phyloP scores from a whole-genome alignment of 805 yeast genomes.

The Maudiozyma serrabonitensis region DNA sequence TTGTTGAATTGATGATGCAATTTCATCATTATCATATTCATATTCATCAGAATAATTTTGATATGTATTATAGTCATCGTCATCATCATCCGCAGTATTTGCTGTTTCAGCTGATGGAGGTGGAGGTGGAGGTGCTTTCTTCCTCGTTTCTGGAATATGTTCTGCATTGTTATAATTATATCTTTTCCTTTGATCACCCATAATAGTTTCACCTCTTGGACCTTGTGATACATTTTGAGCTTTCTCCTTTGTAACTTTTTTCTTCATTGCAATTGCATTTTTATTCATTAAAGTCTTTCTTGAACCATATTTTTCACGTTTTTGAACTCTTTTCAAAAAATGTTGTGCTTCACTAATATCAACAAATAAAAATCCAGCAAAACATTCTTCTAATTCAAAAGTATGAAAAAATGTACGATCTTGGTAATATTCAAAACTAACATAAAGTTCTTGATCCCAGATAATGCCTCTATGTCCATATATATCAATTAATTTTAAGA shows the following conservation, averaged over 20 bases:
- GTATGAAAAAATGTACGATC: constrained; percentile 92
- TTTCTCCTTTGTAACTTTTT: constrained; percentile 44
- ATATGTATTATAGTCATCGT: constrained; percentile 1
- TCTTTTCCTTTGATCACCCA: constrained; percentile 25
- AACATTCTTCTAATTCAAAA: constrained; percentile 86
- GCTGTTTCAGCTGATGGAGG: constrained; percentile 28
- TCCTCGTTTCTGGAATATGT: constrained; percentile 26
- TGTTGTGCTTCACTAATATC: constrained; percentile 82
- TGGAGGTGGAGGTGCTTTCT: constrained; percentile 37
- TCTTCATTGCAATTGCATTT: constrained; percentile 75
- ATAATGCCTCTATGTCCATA: constrained; percentile 74
- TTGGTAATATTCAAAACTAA: constrained; percentile 81
- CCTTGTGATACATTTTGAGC: constrained; percentile 59
- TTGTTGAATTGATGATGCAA: constrained; percentile 8
- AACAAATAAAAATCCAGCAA: constrained; percentile 78
- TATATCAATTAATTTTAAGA: constrained; percentile 81
- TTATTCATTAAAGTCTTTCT: constrained; percentile 79
- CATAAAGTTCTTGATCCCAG: constrained; percentile 95
- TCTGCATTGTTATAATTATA: constrained; percentile 21
- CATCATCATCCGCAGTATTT: constrained; percentile 4
- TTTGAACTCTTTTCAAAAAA: constrained; percentile 66
- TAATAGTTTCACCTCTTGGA: constrained; percentile 34
- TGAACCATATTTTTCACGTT: constrained; percentile 74
- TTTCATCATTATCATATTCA: not conserved
- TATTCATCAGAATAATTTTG: not conserved